phyloP scores from a whole-genome alignment of 2,329 filamentous ascomycete species.

The Colletotrichum tofieldiae region DNA sequence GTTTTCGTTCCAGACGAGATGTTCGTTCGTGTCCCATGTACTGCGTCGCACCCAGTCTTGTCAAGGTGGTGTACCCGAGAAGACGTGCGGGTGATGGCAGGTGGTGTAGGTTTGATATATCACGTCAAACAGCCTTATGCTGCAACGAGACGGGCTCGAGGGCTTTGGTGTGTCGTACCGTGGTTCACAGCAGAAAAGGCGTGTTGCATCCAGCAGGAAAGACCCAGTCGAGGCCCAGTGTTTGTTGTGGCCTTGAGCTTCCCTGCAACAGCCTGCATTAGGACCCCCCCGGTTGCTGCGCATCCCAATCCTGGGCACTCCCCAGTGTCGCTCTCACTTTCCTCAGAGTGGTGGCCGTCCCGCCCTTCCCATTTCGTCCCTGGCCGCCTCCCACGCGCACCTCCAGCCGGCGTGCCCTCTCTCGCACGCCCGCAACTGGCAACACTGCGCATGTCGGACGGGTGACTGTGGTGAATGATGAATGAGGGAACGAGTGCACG shows the following conservation, averaged over 20 bases:
- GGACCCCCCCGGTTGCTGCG: not conserved
- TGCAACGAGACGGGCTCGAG: not conserved
- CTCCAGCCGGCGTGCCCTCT: too few species aligned
- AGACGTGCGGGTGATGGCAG: not conserved
- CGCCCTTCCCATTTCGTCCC: not conserved
- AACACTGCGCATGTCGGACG: not conserved
- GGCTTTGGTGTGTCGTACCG: not conserved
- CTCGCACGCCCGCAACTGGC: conserved; percentile 1
- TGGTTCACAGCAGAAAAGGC: conserved; percentile 27
- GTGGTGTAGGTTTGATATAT: conserved; percentile 1
- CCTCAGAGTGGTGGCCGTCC: conserved; percentile 1
- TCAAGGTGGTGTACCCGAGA: not conserved
- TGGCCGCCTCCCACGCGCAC: not conserved
- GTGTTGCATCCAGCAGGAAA: not conserved
- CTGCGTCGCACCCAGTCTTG: too few species aligned
- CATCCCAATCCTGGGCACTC: conserved; percentile 6
- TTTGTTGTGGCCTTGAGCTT: conserved; percentile 20
- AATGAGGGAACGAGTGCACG: not conserved
- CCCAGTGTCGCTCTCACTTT: conserved; percentile 5
- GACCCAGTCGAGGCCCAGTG: conserved; percentile 18
- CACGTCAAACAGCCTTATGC: conserved; percentile 7
- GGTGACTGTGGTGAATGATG: not conserved
- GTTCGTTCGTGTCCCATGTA: not conserved
- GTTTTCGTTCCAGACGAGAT: not conserved
- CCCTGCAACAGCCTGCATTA: conserved; percentile 13